phyloP scores from a whole-genome alignment of 306 rosid species.

The Inga laurina region DNA sequence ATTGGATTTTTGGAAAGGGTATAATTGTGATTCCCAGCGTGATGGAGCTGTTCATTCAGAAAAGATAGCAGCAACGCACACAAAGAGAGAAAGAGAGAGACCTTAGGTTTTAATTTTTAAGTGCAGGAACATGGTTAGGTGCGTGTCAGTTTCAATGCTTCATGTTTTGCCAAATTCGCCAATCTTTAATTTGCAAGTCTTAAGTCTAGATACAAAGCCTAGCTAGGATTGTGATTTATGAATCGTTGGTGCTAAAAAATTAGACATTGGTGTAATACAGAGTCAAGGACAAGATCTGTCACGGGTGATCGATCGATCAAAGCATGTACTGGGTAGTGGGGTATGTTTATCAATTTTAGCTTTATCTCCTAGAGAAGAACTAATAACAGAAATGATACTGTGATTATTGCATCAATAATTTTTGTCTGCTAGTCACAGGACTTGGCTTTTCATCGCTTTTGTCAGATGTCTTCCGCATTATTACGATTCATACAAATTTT shows the following conservation, averaged over 20 bases:
- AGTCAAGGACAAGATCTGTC: conserved; percentile 20
- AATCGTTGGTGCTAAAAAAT: conserved; percentile 2
- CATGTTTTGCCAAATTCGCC: conserved; percentile 19
- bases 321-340: not conserved
- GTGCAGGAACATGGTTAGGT: conserved; percentile 19
- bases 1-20: not conserved
- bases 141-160: conserved; percentile 4
- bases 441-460: conserved; percentile 24
- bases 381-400: conserved; percentile 16
- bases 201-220: not conserved
- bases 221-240: conserved; percentile 25
- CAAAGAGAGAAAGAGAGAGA: not conserved
- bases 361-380: conserved; percentile 22
- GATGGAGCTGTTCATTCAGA: not conserved
- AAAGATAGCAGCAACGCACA: not conserved
- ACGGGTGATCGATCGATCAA: conserved; percentile 34
- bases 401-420: conserved; percentile 2
- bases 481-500: not conserved
- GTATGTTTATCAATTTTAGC: not conserved
- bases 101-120: not conserved
- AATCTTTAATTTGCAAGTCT: not conserved
- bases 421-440: conserved; percentile 6
- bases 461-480: not conserved
- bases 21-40: conserved; percentile 12
- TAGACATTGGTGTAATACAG: not conserved